A percentile compares a stretch with the other conserved stretches of the same genome.
These are phyloP conservation scores for Balansia obtecta DNA, from an alignment of 2,329 filamentous ascomycete species.

Conservation along the genomic window DNA sequence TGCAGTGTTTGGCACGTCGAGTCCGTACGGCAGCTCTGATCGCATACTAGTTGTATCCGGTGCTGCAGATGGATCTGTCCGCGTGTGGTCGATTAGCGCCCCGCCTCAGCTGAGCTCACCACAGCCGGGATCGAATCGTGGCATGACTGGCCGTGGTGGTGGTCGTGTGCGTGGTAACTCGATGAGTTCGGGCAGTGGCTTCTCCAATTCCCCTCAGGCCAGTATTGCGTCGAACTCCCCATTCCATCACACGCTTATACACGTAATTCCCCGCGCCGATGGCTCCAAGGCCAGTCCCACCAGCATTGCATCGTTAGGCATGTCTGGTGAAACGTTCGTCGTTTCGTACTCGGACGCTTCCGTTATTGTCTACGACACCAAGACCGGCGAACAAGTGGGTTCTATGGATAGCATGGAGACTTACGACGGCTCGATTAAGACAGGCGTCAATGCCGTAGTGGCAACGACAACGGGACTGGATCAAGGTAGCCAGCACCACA, in stretches of 20 bases:
- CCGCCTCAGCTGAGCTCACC: conserved; percentile 79
- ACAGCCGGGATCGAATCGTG: conserved; percentile 51
- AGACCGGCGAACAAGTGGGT: conserved; percentile 81
- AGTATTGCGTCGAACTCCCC: conserved; percentile 74
- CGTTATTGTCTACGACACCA: conserved; percentile 83
- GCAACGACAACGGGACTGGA: conserved; percentile 78
- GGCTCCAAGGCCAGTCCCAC: conserved; percentile 64
- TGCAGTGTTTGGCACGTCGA: conserved; percentile 65
- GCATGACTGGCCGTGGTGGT: conserved; percentile 44
- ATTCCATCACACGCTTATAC: conserved; percentile 79
- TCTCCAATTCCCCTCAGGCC: conserved; percentile 81
- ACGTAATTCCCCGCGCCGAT: conserved; percentile 65
- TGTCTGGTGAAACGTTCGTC: conserved; percentile 76
- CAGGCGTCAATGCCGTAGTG: conserved; percentile 83
- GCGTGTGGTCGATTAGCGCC: conserved; percentile 88
- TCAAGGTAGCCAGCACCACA: conserved; percentile 41
- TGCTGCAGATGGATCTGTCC: conserved; percentile 78
- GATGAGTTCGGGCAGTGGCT: conserved; percentile 87
- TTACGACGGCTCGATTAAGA: conserved; percentile 68
- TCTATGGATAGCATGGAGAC: conserved; percentile 91
- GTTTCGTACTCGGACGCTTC: conserved; percentile 86
- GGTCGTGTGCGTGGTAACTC: conserved; percentile 81
- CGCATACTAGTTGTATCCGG: conserved; percentile 85
- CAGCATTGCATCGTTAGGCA: conserved; percentile 80
- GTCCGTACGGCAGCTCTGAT: conserved; percentile 67